Evolutionary conservation across 78 protist species (phyloP).

Genomic region (Dictyostelium brefeldianum): DNA sequence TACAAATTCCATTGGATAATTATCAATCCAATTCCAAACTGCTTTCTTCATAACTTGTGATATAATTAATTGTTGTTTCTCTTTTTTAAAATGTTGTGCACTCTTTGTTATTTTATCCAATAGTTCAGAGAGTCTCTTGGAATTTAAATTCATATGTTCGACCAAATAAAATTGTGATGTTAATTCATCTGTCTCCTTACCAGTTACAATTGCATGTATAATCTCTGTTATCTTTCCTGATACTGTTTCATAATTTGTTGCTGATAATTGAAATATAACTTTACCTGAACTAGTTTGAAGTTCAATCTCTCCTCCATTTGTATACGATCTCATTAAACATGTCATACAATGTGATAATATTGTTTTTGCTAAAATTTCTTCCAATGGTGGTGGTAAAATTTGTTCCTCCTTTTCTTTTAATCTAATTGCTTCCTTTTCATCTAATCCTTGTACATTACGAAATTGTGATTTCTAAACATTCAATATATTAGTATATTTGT

Average conservation of each 20-base stretch:
- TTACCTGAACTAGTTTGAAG: constrained; percentile 44
- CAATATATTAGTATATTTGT: too few relatives aligned
- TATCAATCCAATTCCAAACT: constrained; percentile 85
- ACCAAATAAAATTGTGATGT: constrained; percentile 58
- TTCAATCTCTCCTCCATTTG: constrained; percentile 6
- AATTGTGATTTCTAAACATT: constrained; percentile 75
- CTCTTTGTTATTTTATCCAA: constrained; percentile 47
- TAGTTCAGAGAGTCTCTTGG: constrained; percentile 50
- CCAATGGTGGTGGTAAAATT: constrained; percentile 83
- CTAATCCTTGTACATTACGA: constrained; percentile 80
- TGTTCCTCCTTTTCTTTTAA: constrained; percentile 80
- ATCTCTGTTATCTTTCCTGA: constrained; percentile 60
- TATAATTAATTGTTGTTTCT: constrained; percentile 51
- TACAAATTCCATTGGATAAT: constrained; percentile 81
- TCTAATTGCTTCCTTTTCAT: constrained; percentile 80
- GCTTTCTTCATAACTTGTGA: constrained; percentile 54
- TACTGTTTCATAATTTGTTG: constrained; percentile 69
- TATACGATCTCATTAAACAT: constrained; percentile 47
- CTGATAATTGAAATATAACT: constrained; percentile 78
- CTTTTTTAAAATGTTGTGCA: constrained; percentile 52
- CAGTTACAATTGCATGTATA: constrained; percentile 25
- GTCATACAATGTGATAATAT: constrained; percentile 32
- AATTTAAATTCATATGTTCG: constrained; percentile 67
- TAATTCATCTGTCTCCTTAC: constrained; percentile 26
- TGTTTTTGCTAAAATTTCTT: constrained; percentile 42